Conservation (phyloP, 768 basidiomycete species). For the Trametes cingulata region DNA sequence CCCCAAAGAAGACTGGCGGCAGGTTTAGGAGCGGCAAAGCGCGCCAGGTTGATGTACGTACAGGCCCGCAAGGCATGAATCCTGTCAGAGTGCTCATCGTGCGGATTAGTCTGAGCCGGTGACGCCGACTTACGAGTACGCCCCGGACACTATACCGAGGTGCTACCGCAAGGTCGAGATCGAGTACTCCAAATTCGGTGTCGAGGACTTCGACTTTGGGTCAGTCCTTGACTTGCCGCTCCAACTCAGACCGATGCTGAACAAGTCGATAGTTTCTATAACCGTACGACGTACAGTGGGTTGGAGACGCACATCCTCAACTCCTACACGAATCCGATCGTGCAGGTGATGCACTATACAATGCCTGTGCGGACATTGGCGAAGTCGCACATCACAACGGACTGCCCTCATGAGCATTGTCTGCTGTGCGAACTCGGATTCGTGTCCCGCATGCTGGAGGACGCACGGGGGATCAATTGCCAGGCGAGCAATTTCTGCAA, state of each 20-base stretch:
- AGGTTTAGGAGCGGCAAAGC: slow-evolving; percentile 85
- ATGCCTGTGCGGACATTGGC: slow-evolving; percentile 77
- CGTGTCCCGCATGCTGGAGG: slow-evolving; percentile 92
- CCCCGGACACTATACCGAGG: slow-evolving; percentile 65
- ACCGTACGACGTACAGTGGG: slow-evolving; percentile 86
- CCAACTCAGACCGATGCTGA: too few relatives aligned
- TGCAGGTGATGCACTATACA: slow-evolving; percentile 90
- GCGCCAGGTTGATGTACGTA: slow-evolving; percentile 8
- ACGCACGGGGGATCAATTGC: slow-evolving; percentile 91
- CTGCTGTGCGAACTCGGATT: slow-evolving; percentile 95
- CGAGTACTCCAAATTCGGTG: slow-evolving; percentile 97
- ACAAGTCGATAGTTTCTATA: slow-evolving; percentile 71
- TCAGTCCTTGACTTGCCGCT: slow-evolving; percentile 34
- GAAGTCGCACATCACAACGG: slow-evolving; percentile 88
- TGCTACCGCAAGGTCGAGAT: slow-evolving; percentile 94
- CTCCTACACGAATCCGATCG: slow-evolving; percentile 90
- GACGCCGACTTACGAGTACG: slow-evolving; percentile 51
- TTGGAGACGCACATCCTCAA: slow-evolving; percentile 96
- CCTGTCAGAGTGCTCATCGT: slow-evolving; percentile 9
- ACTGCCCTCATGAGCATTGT: slow-evolving; percentile 90
- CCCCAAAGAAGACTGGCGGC: slow-evolving; percentile 55
- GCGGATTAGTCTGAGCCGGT: slow-evolving; percentile 50
- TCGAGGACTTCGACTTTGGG: slow-evolving; percentile 99
- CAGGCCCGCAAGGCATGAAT: slow-evolving; percentile 34
- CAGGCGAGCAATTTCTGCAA: slow-evolving; percentile 98